phyloP scores from a whole-genome alignment of 257 asterid species.

The Paraleonurus japonicus region DNA sequence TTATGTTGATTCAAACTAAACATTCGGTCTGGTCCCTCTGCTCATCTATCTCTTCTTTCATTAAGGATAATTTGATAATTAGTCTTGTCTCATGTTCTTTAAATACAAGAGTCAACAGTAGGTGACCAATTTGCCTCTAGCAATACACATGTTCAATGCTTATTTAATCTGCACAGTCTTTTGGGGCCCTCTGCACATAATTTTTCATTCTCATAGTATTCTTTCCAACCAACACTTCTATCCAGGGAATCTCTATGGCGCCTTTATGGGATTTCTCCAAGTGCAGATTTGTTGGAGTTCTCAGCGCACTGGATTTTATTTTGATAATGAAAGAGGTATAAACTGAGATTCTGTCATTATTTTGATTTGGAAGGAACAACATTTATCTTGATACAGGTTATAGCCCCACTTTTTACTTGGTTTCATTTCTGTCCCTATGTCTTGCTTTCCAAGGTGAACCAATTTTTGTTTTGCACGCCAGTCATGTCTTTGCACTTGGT shows the following conservation, averaged over 20 bases:
- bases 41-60: constrained; percentile 10
- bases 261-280: constrained; percentile 85
- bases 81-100: neutral
- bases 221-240: constrained; percentile 24
- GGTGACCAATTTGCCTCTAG: neutral
- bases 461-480: neutral
- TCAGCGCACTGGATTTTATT: constrained; percentile 86
- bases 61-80: neutral
- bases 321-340: constrained; percentile 88
- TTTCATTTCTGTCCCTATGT: neutral
- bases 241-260: constrained; percentile 80
- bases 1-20: neutral
- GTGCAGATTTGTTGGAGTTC: constrained; percentile 82
- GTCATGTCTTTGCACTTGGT: constrained; percentile 2
- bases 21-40: constrained; percentile 13
- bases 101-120: neutral
- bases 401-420: neutral
- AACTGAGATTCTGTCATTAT: neutral
- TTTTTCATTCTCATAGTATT: neutral
- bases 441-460: neutral
- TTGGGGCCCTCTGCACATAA: constrained; percentile 15
- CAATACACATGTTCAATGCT: neutral
- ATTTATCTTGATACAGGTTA: neutral
- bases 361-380: constrained; percentile 6
- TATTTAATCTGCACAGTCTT: neutral